Evolutionary conservation across 768 basidiomycete genomes (phyloP), one percentile per base, ranked within the genome.

Genomic region (Mycena epipterygia): DNA sequence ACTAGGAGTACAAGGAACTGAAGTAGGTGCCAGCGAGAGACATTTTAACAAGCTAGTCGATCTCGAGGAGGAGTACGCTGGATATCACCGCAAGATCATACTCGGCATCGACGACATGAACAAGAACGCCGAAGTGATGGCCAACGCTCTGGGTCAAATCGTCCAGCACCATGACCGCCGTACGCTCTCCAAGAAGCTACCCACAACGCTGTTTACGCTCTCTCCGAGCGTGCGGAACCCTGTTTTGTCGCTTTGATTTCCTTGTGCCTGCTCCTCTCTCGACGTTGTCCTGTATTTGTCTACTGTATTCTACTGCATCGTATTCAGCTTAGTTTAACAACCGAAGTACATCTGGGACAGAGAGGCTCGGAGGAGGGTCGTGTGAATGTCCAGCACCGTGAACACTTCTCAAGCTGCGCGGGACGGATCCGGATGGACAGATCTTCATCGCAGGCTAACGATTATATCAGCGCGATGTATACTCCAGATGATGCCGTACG

Each of bases 321-420:
- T 51, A 67, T 62, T 60, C 42, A 51, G 33, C 55, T 30, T 33
- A 39, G 19, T 29, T 68, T 11, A 30, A 83, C 42, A 27, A 81
- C 81, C 11, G 71, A 72, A 42, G 61, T 73, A 70, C 96, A 98
- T 73, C 96, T 87, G 23, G 68, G 68, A 80, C 96, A 97, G 14
- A 97, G 79, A 13, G 78, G 76, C 21, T 90, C 86, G 16, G 83
- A 79, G 44, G 83, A 77, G 14, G 78, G 73, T 17, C 91, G 85
- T 2, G 90, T 91, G 77, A 87, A 92, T 8, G 89, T 92, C 96
- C 97, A 98, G 79, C 97, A 99, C 19, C 97, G 88, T 27, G 96
- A 94, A 78, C 97, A 99, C 79, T 97, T 97, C 25, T 83, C 76
- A 59, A 80, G 69, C 5, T 79, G 81, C 14, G 95, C 89, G 19